Conservation (phyloP, 345 rosid species). For the Citrus inodora region DNA sequence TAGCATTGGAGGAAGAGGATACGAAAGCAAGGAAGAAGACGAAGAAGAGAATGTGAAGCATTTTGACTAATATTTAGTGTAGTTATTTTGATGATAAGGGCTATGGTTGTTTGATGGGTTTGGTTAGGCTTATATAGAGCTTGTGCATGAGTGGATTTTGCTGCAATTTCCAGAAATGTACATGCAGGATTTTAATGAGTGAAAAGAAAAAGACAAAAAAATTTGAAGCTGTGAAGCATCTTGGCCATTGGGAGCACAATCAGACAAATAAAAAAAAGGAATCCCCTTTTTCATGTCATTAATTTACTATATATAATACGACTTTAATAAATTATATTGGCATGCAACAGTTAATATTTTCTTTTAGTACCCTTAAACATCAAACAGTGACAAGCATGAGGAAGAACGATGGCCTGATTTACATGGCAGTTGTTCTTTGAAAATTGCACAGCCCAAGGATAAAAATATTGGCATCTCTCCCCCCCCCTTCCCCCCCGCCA, state of each 20-base stretch:
- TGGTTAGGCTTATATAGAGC: slow-evolving; percentile 20
- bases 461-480: too few species aligned
- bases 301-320: background rate
- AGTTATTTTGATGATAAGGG: background rate
- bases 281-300: background rate
- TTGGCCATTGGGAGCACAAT: background rate
- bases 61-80: slow-evolving; percentile 21
- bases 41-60: slow-evolving; percentile 54
- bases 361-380: background rate
- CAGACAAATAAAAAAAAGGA: background rate
- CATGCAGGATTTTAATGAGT: background rate
- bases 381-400: background rate
- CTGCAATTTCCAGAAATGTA: background rate
- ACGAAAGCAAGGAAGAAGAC: slow-evolving; percentile 48
- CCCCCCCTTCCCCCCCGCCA: too few species aligned
- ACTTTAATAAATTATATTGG: background rate
- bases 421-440: background rate
- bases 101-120: background rate
- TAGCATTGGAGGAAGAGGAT: slow-evolving; percentile 34
- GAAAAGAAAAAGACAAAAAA: background rate
- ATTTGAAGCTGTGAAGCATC: background rate
- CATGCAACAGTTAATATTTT: background rate
- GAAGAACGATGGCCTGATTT: background rate
- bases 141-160: background rate
- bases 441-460: background rate